Evolutionary conservation across 2,329 filamentous ascomycete species (phyloP), one percentile per base, ranked within the genome.

Genomic region (Aspergillus sp.): DNA sequence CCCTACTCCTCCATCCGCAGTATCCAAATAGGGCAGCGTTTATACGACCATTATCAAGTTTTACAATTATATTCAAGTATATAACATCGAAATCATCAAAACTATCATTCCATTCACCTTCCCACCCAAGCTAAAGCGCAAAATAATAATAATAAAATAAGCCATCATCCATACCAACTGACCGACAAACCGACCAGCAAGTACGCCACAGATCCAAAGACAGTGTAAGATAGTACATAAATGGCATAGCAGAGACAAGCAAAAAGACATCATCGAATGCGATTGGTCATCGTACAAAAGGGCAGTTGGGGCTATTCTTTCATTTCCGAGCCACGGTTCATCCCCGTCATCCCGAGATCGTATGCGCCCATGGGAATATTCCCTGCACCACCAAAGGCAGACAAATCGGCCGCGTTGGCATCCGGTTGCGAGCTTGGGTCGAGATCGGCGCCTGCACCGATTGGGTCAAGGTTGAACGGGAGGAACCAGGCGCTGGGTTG

Each of bases 391-490:
- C 64, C 62, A 22, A 71, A 68, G 19, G 57, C 56, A 12, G 66
- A 59, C 45, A 72, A 61, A 33, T 66, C 65, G 2, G 62, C 49
- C 12, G 57, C 51, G 33, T 49, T 53, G 4, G 37, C 56, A 6
- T 60, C 65, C 4, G 65, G 54, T 2, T 57, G 54, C 4, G 61
- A 42, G 13, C 46, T 51, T 15, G 62, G 52, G 42, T 65, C 63
- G 9, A 66, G 61, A 39, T 44, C 54, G 47, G 57, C 64, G 30
- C 59, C 60, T 9, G 60, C 61, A 20, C 69, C 64, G 17, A 73
- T 57, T 4, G 91, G 90, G 58, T 95, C 90, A 75, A 96, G 86
- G 70, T 96, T 96, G 75, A 96, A 96, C 1, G 93, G 91, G 79
- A 96, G 87, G 73, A 96, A 96, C 90, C 93, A 98, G 5, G 89